These are phyloP conservation scores for Fusarium sp. DNA, from an alignment of 2,329 filamentous ascomycete genomes.

Conservation along the genomic window DNA sequence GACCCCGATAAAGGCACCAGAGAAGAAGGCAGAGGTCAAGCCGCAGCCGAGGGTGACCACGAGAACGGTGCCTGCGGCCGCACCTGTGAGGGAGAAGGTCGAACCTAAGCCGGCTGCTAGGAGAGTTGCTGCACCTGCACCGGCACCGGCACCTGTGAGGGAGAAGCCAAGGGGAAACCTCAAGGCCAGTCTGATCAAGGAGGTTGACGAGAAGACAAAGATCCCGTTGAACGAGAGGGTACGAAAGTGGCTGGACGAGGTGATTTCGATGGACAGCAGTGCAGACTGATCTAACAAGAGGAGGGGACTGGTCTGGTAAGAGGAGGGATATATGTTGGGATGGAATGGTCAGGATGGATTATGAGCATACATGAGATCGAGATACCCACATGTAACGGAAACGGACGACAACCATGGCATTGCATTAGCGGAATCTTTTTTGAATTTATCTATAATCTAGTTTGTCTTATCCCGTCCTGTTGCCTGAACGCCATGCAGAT, in stretches of 20 bases:
- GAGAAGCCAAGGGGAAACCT: slow-evolving; percentile 14
- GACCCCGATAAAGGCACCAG: neutral
- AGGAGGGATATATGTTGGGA: slow-evolving; percentile 13
- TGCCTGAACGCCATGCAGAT: slow-evolving; percentile 11
- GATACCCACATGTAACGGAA: slow-evolving; percentile 32
- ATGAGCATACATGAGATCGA: slow-evolving; percentile 32
- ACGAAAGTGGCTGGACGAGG: slow-evolving; percentile 37
- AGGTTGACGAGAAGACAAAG: slow-evolving; percentile 39
- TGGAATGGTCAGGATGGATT: slow-evolving; percentile 13
- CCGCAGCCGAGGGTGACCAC: neutral
- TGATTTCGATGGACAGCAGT: slow-evolving; percentile 19
- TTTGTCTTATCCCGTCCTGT: neutral
- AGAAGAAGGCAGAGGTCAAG: neutral
- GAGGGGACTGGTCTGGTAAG: slow-evolving; percentile 8
- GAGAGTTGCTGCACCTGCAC: slow-evolving; percentile 1
- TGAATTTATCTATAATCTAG: slow-evolving; percentile 2
- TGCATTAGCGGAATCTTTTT: slow-evolving; percentile 8
- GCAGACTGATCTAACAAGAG: slow-evolving; percentile 5
- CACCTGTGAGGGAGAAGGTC: neutral
- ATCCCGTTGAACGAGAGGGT: slow-evolving; percentile 39
- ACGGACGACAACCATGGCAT: slow-evolving; percentile 4
- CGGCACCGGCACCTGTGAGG: slow-evolving; percentile 3
- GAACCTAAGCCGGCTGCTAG: neutral
- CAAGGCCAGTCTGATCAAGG: slow-evolving; percentile 31
- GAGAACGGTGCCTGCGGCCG: neutral